Percentiles rank a stretch among this genome's conserved stretches.
Conservation (phyloP, 108 stramenopile genomes). For the Nitzschia sp. region DNA sequence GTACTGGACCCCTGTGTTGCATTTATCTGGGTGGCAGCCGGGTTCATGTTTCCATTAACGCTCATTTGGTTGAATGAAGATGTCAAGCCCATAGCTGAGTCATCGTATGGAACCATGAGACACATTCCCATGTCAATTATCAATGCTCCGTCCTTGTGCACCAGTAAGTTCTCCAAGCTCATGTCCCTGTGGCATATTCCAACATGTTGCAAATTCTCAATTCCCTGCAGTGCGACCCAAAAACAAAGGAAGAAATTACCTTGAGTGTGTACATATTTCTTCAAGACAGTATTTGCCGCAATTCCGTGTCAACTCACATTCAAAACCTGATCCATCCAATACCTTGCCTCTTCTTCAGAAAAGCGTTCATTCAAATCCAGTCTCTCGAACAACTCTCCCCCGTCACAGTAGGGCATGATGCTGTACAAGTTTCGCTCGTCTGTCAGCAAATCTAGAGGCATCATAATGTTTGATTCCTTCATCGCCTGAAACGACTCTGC, state of each 20-base stretch:
- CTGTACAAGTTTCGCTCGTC: conserved; percentile 86
- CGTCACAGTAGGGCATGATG: conserved; percentile 88
- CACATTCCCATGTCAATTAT: conserved; percentile 97
- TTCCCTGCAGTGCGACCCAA: conserved; percentile 57
- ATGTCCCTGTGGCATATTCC: conserved; percentile 91
- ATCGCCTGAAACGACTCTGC: conserved; percentile 49
- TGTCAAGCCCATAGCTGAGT: conserved; percentile 12
- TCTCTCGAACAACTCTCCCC: conserved; percentile 88
- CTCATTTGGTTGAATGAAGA: conserved; percentile 40
- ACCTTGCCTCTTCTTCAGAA: conserved; percentile 77
- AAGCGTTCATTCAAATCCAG: conserved; percentile 75
- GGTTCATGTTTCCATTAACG: conserved; percentile 26
- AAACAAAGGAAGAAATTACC: conserved; percentile 11
- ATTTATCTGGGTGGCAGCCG: not conserved
- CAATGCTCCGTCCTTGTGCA: conserved; percentile 60
- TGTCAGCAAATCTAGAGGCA: conserved; percentile 72
- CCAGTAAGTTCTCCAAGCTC: conserved; percentile 86
- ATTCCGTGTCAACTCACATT: too few relatives aligned
- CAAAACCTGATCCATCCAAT: conserved; percentile 87
- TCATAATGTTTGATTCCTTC: conserved; percentile 72
- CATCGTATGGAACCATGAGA: conserved; percentile 67
- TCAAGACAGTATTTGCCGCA: too few relatives aligned
- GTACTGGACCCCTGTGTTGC: not conserved
- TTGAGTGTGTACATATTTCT: too few relatives aligned
- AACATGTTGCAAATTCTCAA: conserved; percentile 75